Evolutionary conservation across 192 early-diverging fungal species (phyloP), one percentile per base, ranked within the genome.

Genomic region (Linnemannia zychae): DNA sequence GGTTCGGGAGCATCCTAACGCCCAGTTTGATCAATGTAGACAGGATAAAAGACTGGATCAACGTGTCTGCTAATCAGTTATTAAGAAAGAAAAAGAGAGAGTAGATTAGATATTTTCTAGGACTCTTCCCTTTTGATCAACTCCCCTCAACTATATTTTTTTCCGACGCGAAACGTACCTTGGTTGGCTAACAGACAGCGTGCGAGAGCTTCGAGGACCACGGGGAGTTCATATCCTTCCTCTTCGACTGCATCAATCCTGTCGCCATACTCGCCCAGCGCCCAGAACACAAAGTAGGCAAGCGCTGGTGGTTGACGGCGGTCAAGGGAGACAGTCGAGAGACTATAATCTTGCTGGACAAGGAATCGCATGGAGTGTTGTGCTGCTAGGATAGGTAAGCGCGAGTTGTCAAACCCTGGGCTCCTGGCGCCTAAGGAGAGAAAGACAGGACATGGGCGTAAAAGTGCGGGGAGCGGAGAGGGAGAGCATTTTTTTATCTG

Each of bases 191-290:
- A 47, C 12, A 84, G 72, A 31, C 83, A 79, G 6, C 83, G 67
- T 0, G 57, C 72, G 13, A 85, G 83, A 12, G 60, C 50, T 28
- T 74, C 69, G 47, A 79, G 20, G 24, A 79, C 57, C 0, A 77
- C 72, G 7, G 69, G 7, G 24, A 79, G 7, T 11, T 22, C 65
- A 36, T 38, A 65, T 17, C 76, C 77, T 2, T 72, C 68, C 1
- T 74, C 63, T 33, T 31, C 57, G 12, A 3, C 57, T 9, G n/a
- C 57, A 3, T 7, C 31, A 1, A 63, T 13, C 24, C 53, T 72
- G 3, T 79, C 67, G 11, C 76, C 83, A 72, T 79, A 85, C n/a
- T 76, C 83, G 7, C 83, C 83, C 7, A 85, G 68, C 0, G 76
- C 20, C 83, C 83, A 85, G 3, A 79, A 28, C 4, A 67, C 34